These are phyloP conservation scores for Ephemerocybe angulata DNA, from an alignment of 768 basidiomycete genomes.

Conservation along the genomic window DNA sequence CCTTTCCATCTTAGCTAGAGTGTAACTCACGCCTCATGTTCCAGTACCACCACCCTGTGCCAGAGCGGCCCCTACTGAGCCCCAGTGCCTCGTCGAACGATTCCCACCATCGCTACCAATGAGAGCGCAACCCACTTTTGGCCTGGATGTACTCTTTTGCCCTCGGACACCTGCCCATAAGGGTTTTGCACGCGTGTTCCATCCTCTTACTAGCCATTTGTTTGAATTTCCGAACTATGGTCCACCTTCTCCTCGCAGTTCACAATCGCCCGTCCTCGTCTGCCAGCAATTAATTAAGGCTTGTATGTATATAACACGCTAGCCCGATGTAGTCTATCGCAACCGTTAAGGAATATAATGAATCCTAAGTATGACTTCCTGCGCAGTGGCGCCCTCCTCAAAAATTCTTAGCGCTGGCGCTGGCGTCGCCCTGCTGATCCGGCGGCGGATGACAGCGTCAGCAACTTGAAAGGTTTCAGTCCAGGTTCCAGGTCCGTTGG, in stretches of 20 bases:
- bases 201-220: neutral
- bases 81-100: conserved; percentile 33
- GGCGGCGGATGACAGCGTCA: neutral
- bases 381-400: neutral
- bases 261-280: neutral
- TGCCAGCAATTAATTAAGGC: neutral
- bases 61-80: conserved; percentile 33
- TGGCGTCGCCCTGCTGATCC: neutral
- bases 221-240: neutral
- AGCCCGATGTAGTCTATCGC: neutral
- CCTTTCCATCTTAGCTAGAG: no score
- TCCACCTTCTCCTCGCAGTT: neutral
- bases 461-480: no score
- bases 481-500: neutral
- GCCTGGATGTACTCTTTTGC: neutral
- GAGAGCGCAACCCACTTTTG: conserved; percentile 12
- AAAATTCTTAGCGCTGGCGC: neutral
- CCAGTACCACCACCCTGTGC: conserved; percentile 19
- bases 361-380: neutral
- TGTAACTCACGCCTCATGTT: conserved; percentile 14
- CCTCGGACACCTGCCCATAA: neutral
- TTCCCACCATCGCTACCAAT: conserved; percentile 42
- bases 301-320: neutral
- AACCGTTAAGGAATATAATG: neutral
- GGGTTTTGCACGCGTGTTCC: neutral